A percentile compares a stretch with the other conserved stretches of the same genome.
Evolutionary conservation across 208 protist genomes (phyloP).

Genomic region (Trypanosoma grayi): DNA sequence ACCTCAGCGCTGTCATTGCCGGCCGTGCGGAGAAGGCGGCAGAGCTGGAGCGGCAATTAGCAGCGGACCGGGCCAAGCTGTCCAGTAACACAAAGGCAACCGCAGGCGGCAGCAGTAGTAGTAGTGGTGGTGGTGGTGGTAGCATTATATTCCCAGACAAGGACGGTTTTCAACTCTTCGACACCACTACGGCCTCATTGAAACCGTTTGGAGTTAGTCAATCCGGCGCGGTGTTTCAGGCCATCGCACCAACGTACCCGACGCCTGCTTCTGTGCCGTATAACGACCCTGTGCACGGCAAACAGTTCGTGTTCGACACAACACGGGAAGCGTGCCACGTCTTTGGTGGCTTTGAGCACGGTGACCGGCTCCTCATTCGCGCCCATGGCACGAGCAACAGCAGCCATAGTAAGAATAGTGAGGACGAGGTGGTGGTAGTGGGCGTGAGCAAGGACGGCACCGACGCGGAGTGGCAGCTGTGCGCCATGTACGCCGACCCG

Average conservation of each 20-base stretch:
- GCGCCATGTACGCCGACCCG: slow-evolving; percentile 46
- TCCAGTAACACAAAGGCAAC: not conserved
- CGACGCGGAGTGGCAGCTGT: slow-evolving; percentile 56
- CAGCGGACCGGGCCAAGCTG: slow-evolving; percentile 20
- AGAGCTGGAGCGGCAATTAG: slow-evolving; percentile 39
- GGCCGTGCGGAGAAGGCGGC: slow-evolving; percentile 43
- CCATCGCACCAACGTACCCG: slow-evolving; percentile 30
- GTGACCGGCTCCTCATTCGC: slow-evolving; percentile 54
- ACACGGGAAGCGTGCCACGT: slow-evolving; percentile 48
- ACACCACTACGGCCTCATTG: slow-evolving; percentile 46
- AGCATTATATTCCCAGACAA: slow-evolving; percentile 69
- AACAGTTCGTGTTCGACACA: slow-evolving; percentile 51
- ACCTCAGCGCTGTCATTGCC: slow-evolving; percentile 55
- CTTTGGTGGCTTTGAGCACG: slow-evolving; percentile 68
- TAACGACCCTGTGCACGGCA: slow-evolving; percentile 38
- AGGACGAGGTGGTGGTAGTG: slow-evolving; percentile 71
- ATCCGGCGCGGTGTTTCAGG: slow-evolving; percentile 51
- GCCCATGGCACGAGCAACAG: too few relatives aligned
- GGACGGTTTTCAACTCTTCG: slow-evolving; percentile 76
- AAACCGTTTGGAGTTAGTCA: slow-evolving; percentile 45
- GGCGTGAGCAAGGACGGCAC: slow-evolving; percentile 57
- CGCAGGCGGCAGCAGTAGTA: not conserved
- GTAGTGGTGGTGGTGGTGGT: not conserved
- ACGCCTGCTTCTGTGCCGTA: slow-evolving; percentile 54
- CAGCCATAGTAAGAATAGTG: slow-evolving; percentile 15